These are phyloP conservation scores for Alloteropsis angusta DNA, from an alignment of 202 grass and related monocot genomes.

Conservation along the genomic window DNA sequence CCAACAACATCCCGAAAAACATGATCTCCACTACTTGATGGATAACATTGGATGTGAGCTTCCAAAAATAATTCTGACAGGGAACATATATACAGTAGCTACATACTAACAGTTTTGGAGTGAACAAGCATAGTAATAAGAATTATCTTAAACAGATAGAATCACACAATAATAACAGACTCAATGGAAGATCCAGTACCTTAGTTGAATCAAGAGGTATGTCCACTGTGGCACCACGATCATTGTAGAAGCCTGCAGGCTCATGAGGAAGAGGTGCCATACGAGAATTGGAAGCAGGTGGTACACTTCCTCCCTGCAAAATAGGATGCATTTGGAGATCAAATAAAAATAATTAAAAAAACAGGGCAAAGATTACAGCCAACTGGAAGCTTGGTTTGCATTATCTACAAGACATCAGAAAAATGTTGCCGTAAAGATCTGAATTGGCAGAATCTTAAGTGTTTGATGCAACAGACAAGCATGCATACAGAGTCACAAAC, in stretches of 20 bases:
- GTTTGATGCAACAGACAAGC: neutral
- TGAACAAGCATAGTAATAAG: neutral
- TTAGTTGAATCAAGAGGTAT: constrained; percentile 73
- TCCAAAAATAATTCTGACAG: neutral
- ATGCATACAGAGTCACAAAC: neutral
- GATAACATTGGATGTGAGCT: neutral
- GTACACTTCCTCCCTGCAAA: constrained; percentile 43
- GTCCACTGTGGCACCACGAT: constrained; percentile 47
- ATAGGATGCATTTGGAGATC: neutral
- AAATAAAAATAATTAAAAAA: constrained; percentile 4
- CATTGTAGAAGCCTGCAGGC: constrained; percentile 94
- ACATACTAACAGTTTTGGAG: neutral
- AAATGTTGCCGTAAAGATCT: neutral
- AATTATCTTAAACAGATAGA: constrained; percentile 1
- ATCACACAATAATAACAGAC: neutral
- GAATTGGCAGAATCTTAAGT: neutral
- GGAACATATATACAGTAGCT: neutral
- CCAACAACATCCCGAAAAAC: neutral
- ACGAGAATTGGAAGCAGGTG: constrained; percentile 60
- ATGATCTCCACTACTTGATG: neutral
- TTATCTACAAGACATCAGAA: neutral
- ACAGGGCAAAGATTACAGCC: neutral
- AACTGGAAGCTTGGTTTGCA: neutral
- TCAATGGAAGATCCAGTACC: constrained; percentile 25
- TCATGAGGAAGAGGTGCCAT: constrained; percentile 85